Percentiles rank a stretch among this genome's conserved stretches.
Conservation (phyloP, 1,284 basidiomycete genomes). For the Somion occarium region DNA sequence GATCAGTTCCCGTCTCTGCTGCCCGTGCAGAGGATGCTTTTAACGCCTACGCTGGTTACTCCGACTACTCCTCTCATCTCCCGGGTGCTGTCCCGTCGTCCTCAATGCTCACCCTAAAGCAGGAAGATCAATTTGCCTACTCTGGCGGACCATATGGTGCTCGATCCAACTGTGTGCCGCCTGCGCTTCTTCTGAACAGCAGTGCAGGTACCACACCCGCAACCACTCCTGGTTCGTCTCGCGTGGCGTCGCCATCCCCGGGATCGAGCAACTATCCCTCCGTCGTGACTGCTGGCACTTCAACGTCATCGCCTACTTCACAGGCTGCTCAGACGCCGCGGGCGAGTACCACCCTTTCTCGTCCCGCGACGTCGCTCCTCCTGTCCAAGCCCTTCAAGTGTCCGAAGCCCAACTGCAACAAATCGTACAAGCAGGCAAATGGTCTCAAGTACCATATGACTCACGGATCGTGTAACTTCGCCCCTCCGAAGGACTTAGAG, state of each 20-base stretch:
- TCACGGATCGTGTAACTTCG: slow-evolving; percentile 91
- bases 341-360: slow-evolving; percentile 44
- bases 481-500: slow-evolving; percentile 76
- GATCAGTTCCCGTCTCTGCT: slow-evolving; percentile 14
- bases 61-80: slow-evolving; percentile 59
- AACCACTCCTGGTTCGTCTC: slow-evolving; percentile 38
- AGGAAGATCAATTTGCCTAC: slow-evolving; percentile 27
- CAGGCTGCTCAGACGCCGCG: slow-evolving; percentile 28
- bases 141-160: slow-evolving; percentile 26
- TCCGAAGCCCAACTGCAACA: slow-evolving; percentile 96
- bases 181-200: slow-evolving; percentile 53
- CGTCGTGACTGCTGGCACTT: slow-evolving; percentile 19
- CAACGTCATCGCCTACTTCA: slow-evolving; percentile 16
- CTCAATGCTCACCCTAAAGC: slow-evolving; percentile 19
- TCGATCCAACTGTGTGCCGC: slow-evolving; percentile 51
- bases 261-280: slow-evolving; percentile 21
- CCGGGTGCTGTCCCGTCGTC: slow-evolving; percentile 45
- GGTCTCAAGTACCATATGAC: slow-evolving; percentile 97
- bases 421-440: slow-evolving; percentile 97
- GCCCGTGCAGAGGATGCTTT: slow-evolving; percentile 29
- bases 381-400: slow-evolving; percentile 91
- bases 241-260: slow-evolving; percentile 34
- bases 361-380: slow-evolving; percentile 48
- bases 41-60: slow-evolving; percentile 46
- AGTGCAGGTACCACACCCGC: slow-evolving; percentile 34